phyloP scores from a whole-genome alignment of 768 basidiomycete genomes.

The Fomitopsis serialis region DNA sequence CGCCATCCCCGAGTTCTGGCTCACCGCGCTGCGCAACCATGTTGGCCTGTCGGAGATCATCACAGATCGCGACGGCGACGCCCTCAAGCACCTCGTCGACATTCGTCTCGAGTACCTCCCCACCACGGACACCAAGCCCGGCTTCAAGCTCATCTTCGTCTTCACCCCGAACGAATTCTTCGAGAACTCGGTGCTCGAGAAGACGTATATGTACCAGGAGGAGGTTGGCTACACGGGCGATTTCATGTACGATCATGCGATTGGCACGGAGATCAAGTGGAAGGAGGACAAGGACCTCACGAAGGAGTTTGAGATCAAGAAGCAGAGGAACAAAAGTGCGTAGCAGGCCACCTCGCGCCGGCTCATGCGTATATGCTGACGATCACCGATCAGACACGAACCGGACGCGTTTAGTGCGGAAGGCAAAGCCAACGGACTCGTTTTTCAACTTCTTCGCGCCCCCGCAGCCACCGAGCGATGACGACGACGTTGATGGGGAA shows the following conservation, averaged over 20 bases:
- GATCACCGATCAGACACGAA: slow-evolving; percentile 56
- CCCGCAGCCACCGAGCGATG: slow-evolving; percentile 65
- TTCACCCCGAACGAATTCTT: slow-evolving; percentile 87
- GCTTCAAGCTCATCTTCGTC: slow-evolving; percentile 85
- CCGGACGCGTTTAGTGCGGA: slow-evolving; percentile 76
- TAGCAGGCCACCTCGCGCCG: neutral
- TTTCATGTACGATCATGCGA: slow-evolving; percentile 92
- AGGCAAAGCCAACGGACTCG: slow-evolving; percentile 86
- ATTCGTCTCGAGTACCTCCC: slow-evolving; percentile 75
- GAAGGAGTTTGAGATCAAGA: slow-evolving; percentile 97
- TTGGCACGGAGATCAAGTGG: slow-evolving; percentile 92
- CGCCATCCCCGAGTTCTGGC: slow-evolving; percentile 95
- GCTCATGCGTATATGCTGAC: slow-evolving; percentile 4
- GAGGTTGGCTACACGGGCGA: slow-evolving; percentile 95
- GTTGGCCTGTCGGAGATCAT: slow-evolving; percentile 80
- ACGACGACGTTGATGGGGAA: slow-evolving; percentile 75
- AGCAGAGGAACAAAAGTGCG: slow-evolving; percentile 96
- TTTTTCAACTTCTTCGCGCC: slow-evolving; percentile 99
- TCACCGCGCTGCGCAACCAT: slow-evolving; percentile 93
- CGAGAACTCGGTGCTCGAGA: slow-evolving; percentile 74
- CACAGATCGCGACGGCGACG: slow-evolving; percentile 86
- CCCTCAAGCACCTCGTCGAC: slow-evolving; percentile 79
- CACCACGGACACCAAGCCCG: slow-evolving; percentile 63
- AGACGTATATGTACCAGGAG: slow-evolving; percentile 92
- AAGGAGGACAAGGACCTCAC: slow-evolving; percentile 98